Evolutionary conservation across 2,329 filamentous ascomycete genomes (phyloP).

Genomic region (Eutypa lata): DNA sequence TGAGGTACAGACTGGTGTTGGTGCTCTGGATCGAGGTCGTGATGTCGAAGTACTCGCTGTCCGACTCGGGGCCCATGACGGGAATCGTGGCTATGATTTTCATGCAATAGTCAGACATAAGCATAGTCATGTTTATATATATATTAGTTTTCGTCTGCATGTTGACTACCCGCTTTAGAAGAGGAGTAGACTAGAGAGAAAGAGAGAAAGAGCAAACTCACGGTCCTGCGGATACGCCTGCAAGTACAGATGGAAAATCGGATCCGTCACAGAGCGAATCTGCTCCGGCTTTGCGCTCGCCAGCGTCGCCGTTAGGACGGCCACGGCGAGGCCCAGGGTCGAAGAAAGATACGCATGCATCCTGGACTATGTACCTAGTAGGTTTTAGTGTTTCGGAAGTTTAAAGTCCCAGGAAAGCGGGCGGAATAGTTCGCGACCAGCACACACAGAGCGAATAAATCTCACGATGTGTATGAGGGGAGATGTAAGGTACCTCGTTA

Average conservation of each 20-base stretch:
- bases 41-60: conserved; percentile 48
- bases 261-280: conserved; percentile 46
- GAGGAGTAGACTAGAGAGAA: conserved; percentile 5
- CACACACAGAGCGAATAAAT: too few species aligned
- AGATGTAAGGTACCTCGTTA: too few species aligned
- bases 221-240: conserved; percentile 42
- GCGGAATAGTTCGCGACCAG: too few species aligned
- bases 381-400: too few species aligned
- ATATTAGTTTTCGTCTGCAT: too few species aligned
- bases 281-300: conserved; percentile 42
- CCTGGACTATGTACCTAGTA: too few species aligned
- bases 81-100: conserved; percentile 34
- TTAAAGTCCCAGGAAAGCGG: too few species aligned
- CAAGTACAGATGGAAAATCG: conserved; percentile 52
- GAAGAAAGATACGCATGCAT: too few species aligned
- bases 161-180: too few species aligned
- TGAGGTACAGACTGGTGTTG: conserved; percentile 46
- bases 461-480: too few species aligned
- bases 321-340: conserved; percentile 4
- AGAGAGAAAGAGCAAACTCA: conserved; percentile 17
- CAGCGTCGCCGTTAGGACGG: conserved; percentile 2
- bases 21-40: conserved; percentile 45
- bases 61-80: conserved; percentile 49
- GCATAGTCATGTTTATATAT: too few species aligned
- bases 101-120: too few species aligned